phyloP scores from a whole-genome alignment of 345 rosid genomes.

The Draba incana region DNA sequence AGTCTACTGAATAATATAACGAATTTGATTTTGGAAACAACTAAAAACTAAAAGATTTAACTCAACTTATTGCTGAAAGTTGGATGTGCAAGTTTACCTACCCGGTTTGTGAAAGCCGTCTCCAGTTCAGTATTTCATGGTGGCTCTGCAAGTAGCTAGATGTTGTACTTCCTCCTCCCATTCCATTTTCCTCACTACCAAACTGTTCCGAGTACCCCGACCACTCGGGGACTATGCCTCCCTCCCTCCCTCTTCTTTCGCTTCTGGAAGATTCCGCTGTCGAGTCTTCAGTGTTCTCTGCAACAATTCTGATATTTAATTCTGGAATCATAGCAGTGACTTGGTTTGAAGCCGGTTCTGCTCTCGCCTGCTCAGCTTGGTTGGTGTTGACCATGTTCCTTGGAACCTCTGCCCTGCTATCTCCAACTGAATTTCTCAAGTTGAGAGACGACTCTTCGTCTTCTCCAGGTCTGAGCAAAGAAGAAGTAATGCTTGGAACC shows the following conservation, averaged over 20 bases:
- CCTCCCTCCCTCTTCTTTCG: constrained; percentile 84
- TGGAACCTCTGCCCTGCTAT: constrained; percentile 90
- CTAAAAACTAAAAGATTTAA: not conserved
- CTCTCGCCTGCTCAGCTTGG: constrained; percentile 57
- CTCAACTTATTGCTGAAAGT: constrained; percentile 16
- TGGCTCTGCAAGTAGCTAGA: constrained; percentile 87
- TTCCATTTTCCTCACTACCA: constrained; percentile 73
- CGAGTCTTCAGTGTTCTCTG: constrained; percentile 72
- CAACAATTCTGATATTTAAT: constrained; percentile 49
- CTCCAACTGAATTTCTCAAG: constrained; percentile 55
- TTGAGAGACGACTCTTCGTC: constrained; percentile 71
- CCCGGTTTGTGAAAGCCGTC: constrained; percentile 92
- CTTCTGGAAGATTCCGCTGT: constrained; percentile 89
- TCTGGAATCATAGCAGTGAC: constrained; percentile 47
- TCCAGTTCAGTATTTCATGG: constrained; percentile 82
- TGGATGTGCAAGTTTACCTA: constrained; percentile 40
- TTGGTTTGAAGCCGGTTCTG: constrained; percentile 50
- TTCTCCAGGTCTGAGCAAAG: constrained; percentile 71
- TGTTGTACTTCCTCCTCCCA: constrained; percentile 60
- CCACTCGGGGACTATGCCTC: constrained; percentile 96
- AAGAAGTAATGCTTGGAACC: constrained; percentile 95
- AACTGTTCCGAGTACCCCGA: constrained; percentile 84
- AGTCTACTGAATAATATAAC: not conserved
- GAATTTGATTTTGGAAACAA: not conserved
- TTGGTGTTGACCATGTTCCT: constrained; percentile 54